Evolutionary conservation across 2,329 filamentous ascomycete species (phyloP).

Genomic region (Talaromyces islandicus): DNA sequence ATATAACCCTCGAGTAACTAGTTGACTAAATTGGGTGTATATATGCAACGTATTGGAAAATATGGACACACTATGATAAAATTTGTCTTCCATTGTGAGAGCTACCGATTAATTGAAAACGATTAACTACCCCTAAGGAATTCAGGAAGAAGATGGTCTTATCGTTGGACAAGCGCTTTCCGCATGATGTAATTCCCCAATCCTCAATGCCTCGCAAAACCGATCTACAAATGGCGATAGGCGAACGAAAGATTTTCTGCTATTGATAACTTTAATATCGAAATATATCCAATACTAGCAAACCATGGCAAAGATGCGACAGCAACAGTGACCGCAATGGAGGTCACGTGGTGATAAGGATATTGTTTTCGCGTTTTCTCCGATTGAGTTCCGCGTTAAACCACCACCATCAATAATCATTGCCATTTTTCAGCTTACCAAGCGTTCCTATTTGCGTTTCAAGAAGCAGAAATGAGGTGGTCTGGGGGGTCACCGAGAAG

Average conservation of each 20-base stretch:
- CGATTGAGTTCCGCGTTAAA: background rate
- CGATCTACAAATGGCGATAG: background rate
- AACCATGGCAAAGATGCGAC: background rate
- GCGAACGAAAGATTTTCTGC: background rate
- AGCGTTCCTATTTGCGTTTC: slow-evolving; percentile 34
- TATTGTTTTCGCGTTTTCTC: background rate
- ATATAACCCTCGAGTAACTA: no score
- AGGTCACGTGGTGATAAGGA: slow-evolving; percentile 11
- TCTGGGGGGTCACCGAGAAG: background rate
- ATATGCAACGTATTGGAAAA: no score
- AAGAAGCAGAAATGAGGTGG: slow-evolving; percentile 13
- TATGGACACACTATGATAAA: no score
- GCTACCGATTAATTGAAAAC: no score
- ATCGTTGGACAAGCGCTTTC: background rate
- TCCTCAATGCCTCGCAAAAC: no score
- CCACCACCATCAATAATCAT: background rate
- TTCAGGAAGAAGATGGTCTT: background rate
- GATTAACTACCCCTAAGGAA: background rate
- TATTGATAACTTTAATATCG: background rate
- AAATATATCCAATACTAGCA: background rate
- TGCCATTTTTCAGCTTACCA: slow-evolving; percentile 4
- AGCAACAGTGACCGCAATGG: background rate
- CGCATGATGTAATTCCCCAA: background rate
- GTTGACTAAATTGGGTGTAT: no score
- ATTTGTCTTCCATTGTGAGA: no score